phyloP scores from a whole-genome alignment of 2,329 filamentous ascomycete genomes.

The Fusarium sp. region DNA sequence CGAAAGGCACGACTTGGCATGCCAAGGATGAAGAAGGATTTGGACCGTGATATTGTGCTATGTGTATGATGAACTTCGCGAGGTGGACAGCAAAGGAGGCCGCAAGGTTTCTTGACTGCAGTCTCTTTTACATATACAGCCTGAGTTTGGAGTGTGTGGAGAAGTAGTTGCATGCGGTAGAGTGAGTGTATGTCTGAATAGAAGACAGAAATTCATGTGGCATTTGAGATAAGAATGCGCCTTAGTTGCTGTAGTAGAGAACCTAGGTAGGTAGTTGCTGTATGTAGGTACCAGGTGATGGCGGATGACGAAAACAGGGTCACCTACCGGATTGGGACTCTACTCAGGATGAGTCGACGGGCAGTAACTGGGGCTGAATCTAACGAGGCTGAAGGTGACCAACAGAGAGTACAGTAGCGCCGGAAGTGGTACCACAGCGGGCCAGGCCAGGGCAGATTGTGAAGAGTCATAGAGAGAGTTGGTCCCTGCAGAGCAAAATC shows the following conservation, averaged over 20 bases:
- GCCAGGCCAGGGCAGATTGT: neutral
- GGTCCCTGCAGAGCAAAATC: neutral
- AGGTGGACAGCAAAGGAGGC: conserved; percentile 14
- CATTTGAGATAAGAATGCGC: neutral
- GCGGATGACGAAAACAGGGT: neutral
- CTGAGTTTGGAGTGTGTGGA: conserved; percentile 2
- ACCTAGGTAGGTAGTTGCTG: neutral
- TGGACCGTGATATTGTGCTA: conserved; percentile 30
- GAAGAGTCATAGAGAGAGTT: neutral
- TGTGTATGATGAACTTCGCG: conserved; percentile 25
- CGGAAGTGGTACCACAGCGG: neutral
- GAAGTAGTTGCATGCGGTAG: neutral
- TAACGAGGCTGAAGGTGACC: neutral
- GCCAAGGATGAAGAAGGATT: conserved; percentile 28
- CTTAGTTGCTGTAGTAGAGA: neutral
- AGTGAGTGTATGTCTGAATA: neutral
- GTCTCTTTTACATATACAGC: conserved; percentile 19
- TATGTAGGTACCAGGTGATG: neutral
- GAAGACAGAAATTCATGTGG: neutral
- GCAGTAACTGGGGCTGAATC: conserved; percentile 2
- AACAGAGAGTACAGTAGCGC: neutral
- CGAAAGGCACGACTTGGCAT: conserved; percentile 21
- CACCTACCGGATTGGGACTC: conserved; percentile 30
- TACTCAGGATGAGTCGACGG: conserved; percentile 38
- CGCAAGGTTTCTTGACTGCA: conserved; percentile 4